Conservation (phyloP, 495 filamentous ascomycete species). For the Parathielavia hyrcaniae region DNA sequence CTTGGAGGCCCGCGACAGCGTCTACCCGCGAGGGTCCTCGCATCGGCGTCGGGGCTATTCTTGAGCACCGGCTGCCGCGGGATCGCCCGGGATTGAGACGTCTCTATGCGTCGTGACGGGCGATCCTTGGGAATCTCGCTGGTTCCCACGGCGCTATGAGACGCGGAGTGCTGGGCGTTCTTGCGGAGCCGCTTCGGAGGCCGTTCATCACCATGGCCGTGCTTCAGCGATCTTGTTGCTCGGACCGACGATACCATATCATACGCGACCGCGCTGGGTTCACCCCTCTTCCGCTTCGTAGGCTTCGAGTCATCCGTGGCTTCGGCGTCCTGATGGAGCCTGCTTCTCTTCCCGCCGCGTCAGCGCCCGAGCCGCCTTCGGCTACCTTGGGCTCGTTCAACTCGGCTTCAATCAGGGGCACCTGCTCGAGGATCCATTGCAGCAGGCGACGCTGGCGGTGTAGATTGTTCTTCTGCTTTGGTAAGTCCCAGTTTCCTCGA, state of each 20-base stretch:
- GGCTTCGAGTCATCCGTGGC: not conserved
- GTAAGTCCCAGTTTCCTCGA: constrained; percentile 1
- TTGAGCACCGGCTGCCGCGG: not conserved
- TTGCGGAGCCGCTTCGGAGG: not conserved
- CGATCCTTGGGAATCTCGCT: no score
- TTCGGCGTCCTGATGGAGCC: not conserved
- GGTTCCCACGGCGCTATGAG: no score
- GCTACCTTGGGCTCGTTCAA: not conserved
- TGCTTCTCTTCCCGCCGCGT: not conserved
- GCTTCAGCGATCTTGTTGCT: not conserved
- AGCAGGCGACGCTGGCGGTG: constrained; percentile 1
- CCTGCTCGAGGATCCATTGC: constrained; percentile 12
- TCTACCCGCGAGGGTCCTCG: not conserved
- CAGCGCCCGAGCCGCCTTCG: not conserved
- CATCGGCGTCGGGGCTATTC: not conserved
- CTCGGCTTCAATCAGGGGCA: constrained; percentile 9
- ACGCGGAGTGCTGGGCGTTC: not conserved
- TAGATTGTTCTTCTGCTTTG: not conserved
- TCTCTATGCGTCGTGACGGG: no score
- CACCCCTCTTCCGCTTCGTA: not conserved
- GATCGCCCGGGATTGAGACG: no score
- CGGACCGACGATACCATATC: not conserved
- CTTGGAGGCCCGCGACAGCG: not conserved
- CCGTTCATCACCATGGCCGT: not conserved
- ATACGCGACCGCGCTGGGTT: not conserved